Percentiles rank a stretch among this genome's conserved stretches.
These are phyloP conservation scores for Stagonosporopsis rhizophila DNA, from an alignment of 2,329 filamentous ascomycete species.

Conservation along the genomic window DNA sequence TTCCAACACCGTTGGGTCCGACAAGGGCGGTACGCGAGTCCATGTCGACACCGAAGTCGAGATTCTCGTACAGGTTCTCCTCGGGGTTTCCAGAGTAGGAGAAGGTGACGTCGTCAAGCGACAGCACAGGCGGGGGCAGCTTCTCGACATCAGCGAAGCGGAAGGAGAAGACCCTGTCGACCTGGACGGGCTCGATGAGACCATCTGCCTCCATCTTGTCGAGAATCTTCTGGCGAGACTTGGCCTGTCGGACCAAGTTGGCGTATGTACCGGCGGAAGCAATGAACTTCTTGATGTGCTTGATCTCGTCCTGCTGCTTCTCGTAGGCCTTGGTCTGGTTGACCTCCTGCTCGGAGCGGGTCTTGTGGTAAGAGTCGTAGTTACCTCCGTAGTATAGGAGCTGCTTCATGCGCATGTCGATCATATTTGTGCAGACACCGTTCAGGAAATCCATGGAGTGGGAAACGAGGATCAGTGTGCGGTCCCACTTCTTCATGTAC, in stretches of 20 bases:
- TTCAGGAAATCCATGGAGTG: constrained; percentile 99
- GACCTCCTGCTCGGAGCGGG: constrained; percentile 87
- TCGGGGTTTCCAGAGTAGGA: constrained; percentile 90
- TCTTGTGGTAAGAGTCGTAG: constrained; percentile 98
- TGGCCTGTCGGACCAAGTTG: constrained; percentile 98
- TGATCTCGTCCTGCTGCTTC: constrained; percentile 99
- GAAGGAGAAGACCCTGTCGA: constrained; percentile 94
- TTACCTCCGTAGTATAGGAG: constrained; percentile 99
- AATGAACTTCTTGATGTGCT: constrained; percentile 99
- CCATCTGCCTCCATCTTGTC: constrained; percentile 99
- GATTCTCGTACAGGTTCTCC: constrained; percentile 94
- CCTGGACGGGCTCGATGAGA: constrained; percentile 88
- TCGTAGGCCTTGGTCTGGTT: constrained; percentile 99
- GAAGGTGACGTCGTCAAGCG: constrained; percentile 97
- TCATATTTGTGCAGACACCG: constrained; percentile 97
- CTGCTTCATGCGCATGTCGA: constrained; percentile 91
- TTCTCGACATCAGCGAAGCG: constrained; percentile 98
- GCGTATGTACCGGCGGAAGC: constrained; percentile 99
- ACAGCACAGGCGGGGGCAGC: constrained; percentile 94
- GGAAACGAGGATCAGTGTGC: constrained; percentile 93
- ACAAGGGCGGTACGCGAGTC: constrained; percentile 97
- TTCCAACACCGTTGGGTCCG: constrained; percentile 98
- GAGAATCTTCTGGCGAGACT: constrained; percentile 98
- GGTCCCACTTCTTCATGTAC: constrained; percentile 99
- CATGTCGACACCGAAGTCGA: constrained; percentile 99